These are phyloP conservation scores for Pseudoscleropodium purum DNA, from an alignment of 225 moss, liverwort and hornwort genomes.

Conservation along the genomic window DNA sequence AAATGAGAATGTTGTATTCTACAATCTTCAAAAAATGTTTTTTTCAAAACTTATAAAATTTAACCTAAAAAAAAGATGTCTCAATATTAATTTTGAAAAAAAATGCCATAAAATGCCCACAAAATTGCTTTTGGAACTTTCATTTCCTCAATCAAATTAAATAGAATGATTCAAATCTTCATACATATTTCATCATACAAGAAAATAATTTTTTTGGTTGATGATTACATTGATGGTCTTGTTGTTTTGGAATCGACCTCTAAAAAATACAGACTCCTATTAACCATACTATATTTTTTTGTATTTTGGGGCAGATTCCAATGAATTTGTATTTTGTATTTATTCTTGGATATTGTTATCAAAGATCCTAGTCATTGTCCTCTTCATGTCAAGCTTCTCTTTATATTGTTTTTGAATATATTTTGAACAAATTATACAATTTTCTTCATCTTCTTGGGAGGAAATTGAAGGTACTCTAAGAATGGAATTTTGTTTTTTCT, in stretches of 20 bases:
- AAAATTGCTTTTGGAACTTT: not conserved
- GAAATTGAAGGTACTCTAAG: not conserved
- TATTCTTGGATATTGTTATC: not conserved
- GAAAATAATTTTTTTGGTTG: not conserved
- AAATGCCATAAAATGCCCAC: not conserved
- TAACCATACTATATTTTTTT: not conserved
- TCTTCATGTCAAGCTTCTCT: not conserved
- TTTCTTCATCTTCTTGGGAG: not conserved
- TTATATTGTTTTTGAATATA: not conserved
- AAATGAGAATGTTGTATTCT: not conserved
- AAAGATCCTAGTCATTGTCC: not conserved
- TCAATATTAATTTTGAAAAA: not conserved
- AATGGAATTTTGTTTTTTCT: not conserved
- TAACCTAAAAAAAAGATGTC: not conserved
- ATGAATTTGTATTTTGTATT: not conserved
- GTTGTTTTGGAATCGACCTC: not conserved
- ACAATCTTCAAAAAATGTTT: not conserved
- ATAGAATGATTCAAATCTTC: not conserved
- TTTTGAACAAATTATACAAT: not conserved
- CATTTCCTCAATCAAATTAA: not conserved
- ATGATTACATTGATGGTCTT: not conserved
- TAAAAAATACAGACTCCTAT: not conserved
- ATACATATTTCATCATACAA: rapidly evolving
- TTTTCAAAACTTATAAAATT: not conserved
- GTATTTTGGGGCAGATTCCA: rapidly evolving